Base-by-base conservation (phyloP, 305 asterid genomes). In the Coffea humblotiana region DNA sequence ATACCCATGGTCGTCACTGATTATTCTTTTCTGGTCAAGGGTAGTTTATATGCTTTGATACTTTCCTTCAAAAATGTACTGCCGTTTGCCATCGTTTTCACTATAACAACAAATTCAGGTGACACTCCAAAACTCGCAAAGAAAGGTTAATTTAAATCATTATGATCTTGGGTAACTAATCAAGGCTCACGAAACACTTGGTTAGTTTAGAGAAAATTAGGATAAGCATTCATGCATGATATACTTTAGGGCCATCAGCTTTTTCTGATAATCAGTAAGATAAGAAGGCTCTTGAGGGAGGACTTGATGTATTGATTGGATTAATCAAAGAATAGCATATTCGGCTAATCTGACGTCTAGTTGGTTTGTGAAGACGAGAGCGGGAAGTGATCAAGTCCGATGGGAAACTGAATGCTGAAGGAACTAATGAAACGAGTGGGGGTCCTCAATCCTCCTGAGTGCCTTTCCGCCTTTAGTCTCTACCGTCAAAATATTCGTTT, bases 371-470 rank as follows among this genome's bases (percentile, higher is more conserved):
- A 48, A 68, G 72, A 52, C 66, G 10, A 52, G 47, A 51, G 43
- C 32, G 40, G 54, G 16, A n/a, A 80, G 83, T 80, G n/a, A 74
- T 52, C 52, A 54, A 67, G 23, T 80, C 19, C 29, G 79, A 54
- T 52, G 43, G 79, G 75, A 11, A 40, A 66, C 75, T 61, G 27
- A 40, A 52, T 29, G 10, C 10, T 5, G 25, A 49, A 80, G 52
- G 16, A 75, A 74, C 19, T 32, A 43, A 47, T 19, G 49, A n/a
- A 35, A 47, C 32, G 25, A 56, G 83, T 67, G 15, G 11, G 32
- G 67, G 21, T 51, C 37, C 23, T 23, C 23, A 19, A 10, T 51
- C 35, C 23, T 23, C n/a, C 9, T 2, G 19, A 11, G 54, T 74
- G 68, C 51, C 23, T 66, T 29, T 2, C 14, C 7, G 12, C 71